These are phyloP conservation scores for Calonectria honghensis DNA, from an alignment of 2,329 filamentous ascomycete species.

Conservation along the genomic window DNA sequence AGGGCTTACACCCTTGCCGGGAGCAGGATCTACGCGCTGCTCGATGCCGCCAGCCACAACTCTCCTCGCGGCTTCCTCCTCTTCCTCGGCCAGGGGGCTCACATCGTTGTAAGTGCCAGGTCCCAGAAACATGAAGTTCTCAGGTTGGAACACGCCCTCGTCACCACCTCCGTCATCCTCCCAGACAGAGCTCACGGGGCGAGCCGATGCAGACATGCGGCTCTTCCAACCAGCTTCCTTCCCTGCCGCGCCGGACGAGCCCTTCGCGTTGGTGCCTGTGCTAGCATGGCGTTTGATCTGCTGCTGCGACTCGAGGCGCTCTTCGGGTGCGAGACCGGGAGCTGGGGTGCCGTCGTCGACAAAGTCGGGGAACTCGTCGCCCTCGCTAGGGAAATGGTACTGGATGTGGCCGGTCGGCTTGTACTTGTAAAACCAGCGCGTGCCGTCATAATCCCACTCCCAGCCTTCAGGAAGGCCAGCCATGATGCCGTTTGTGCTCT, in stretches of 20 bases:
- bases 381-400: constrained; percentile 74
- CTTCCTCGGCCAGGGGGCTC: constrained; percentile 65
- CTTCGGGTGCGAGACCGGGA: constrained; percentile 69
- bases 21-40: constrained; percentile 42
- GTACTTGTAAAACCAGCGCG: constrained; percentile 75
- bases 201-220: constrained; percentile 59
- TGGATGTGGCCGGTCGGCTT: constrained; percentile 72
- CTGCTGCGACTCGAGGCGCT: constrained; percentile 71
- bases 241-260: constrained; percentile 38
- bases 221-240: constrained; percentile 41
- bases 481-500: constrained; percentile 47
- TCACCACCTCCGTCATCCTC: constrained; percentile 56
- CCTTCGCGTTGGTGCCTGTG: constrained; percentile 28
- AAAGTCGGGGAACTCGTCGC: constrained; percentile 76
- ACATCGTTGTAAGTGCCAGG: constrained; percentile 67
- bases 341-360: constrained; percentile 62
- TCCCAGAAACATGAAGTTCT: constrained; percentile 72
- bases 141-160: constrained; percentile 69
- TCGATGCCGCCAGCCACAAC: constrained; percentile 51
- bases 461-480: constrained; percentile 70
- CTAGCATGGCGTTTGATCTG: constrained; percentile 63
- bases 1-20: constrained; percentile 56
- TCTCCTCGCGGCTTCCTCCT: constrained; percentile 59
- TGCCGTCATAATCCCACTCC: constrained; percentile 75
- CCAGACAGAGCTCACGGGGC: constrained; percentile 59